A percentile compares a stretch with the other conserved stretches of the same genome.
Evolutionary conservation across 1,284 basidiomycete species (phyloP).

Genomic region (Cryptococcus sp.): DNA sequence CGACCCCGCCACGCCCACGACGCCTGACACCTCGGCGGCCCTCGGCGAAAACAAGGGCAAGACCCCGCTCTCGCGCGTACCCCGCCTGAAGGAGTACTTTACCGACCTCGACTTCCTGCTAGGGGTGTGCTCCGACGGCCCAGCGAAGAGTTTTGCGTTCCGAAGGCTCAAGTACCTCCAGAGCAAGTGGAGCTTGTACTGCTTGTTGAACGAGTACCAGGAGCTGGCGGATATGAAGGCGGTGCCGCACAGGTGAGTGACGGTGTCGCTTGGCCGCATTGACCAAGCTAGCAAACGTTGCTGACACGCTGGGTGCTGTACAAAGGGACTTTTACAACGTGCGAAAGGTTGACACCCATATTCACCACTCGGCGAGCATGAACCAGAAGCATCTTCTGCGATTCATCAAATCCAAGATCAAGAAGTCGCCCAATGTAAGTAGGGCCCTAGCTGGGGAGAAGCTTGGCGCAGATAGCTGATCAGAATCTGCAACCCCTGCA

Average conservation of each 20-base stretch:
- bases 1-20: neutral
- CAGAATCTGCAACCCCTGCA: constrained; percentile 40
- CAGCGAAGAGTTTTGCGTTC: constrained; percentile 94
- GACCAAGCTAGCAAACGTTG: neutral
- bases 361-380: constrained; percentile 98
- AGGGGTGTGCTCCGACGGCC: constrained; percentile 83
- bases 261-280: neutral
- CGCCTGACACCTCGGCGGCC: neutral
- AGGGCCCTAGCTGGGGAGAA: neutral
- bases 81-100: constrained; percentile 90
- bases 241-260: constrained; percentile 65
- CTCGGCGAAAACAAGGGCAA: constrained; percentile 22
- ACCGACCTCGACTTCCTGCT: constrained; percentile 90
- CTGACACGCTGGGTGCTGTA: neutral
- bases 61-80: constrained; percentile 71
- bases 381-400: constrained; percentile 99
- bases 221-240: constrained; percentile 96
- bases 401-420: constrained; percentile 93
- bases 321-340: constrained; percentile 95
- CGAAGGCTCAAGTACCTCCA: constrained; percentile 86
- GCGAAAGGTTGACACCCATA: constrained; percentile 97
- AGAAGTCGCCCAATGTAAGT: constrained; percentile 54
- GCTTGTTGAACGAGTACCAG: constrained; percentile 87
- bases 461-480: too few relatives aligned
- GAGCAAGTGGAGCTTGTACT: constrained; percentile 96